Percentiles rank a stretch among this genome's conserved stretches.
Evolutionary conservation across 768 basidiomycete species (phyloP).

Genomic region (Trametes sanguinea): DNA sequence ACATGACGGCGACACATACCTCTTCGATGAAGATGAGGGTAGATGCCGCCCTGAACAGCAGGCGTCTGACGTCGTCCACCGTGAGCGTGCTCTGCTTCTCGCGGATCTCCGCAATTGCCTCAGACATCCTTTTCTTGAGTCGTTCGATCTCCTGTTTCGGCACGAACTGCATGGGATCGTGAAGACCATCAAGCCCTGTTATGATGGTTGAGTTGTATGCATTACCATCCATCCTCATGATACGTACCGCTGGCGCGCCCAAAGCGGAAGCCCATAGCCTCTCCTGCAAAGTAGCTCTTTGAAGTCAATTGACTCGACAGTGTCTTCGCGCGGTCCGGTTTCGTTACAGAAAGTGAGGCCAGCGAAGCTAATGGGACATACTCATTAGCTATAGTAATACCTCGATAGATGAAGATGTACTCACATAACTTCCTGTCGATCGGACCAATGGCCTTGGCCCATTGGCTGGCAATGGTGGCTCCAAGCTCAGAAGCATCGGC

Average conservation of each 20-base stretch:
- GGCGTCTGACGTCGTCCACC: slow-evolving; percentile 78
- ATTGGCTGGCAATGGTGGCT: slow-evolving; percentile 85
- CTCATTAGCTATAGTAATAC: neutral
- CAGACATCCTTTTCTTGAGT: slow-evolving; percentile 67
- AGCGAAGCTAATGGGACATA: slow-evolving; percentile 49
- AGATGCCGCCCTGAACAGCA: slow-evolving; percentile 86
- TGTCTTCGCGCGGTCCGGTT: slow-evolving; percentile 78
- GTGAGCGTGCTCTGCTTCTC: slow-evolving; percentile 73
- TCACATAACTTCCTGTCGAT: slow-evolving; percentile 75
- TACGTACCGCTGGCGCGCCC: slow-evolving; percentile 62
- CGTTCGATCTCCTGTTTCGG: slow-evolving; percentile 62
- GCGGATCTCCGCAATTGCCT: slow-evolving; percentile 66
- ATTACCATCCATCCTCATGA: neutral
- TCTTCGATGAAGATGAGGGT: slow-evolving; percentile 69
- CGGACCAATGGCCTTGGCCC: slow-evolving; percentile 78
- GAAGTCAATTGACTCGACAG: slow-evolving; percentile 86
- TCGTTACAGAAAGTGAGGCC: slow-evolving; percentile 57
- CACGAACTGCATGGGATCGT: slow-evolving; percentile 39
- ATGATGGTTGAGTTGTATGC: neutral
- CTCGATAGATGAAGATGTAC: slow-evolving; percentile 26
- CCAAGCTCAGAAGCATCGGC: slow-evolving; percentile 85
- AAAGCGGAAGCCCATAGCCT: slow-evolving; percentile 77
- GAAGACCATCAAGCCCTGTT: slow-evolving; percentile 3
- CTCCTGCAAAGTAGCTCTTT: slow-evolving; percentile 89
- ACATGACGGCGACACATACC: slow-evolving; percentile 38